Evolutionary conservation across 1,139 yeast species (phyloP).

Genomic region (Arxiozyma bovina): DNA sequence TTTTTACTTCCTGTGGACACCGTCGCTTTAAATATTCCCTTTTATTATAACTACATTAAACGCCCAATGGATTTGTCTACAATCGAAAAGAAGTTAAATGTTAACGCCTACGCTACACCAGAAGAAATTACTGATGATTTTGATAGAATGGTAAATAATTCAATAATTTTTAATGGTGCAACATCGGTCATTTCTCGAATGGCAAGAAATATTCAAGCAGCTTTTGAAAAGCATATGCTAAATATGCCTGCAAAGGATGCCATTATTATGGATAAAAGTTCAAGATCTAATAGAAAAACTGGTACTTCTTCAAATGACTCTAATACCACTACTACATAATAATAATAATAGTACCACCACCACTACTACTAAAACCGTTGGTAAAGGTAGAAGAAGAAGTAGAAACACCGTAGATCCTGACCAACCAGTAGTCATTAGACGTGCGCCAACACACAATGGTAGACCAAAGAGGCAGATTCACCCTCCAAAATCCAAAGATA

Average conservation of each 20-base stretch:
- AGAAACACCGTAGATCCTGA: conserved; percentile 17
- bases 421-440: conserved; percentile 40
- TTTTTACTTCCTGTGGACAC: conserved; percentile 85
- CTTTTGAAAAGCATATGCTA: conserved; percentile 86
- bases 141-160: conserved; percentile 75
- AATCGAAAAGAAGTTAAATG: conserved; percentile 68
- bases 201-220: conserved; percentile 84
- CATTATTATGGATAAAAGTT: conserved; percentile 30
- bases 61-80: conserved; percentile 93
- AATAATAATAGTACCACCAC: too few relatives aligned
- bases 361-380: background rate
- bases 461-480: conserved; percentile 94
- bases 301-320: background rate
- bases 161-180: conserved; percentile 77
- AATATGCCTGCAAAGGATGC: conserved; percentile 80
- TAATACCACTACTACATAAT: background rate
- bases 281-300: background rate
- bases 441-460: conserved; percentile 49
- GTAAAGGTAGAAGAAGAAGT: conserved; percentile 12
- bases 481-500: conserved; percentile 91
- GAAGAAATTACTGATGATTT: conserved; percentile 69
- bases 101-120: conserved; percentile 62
- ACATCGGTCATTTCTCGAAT: conserved; percentile 76
- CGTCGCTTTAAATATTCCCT: conserved; percentile 80
- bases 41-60: conserved; percentile 72